Base-by-base conservation (phyloP, 2,329 filamentous ascomycete genomes). In the Pseudogymnoascus sp. region DNA sequence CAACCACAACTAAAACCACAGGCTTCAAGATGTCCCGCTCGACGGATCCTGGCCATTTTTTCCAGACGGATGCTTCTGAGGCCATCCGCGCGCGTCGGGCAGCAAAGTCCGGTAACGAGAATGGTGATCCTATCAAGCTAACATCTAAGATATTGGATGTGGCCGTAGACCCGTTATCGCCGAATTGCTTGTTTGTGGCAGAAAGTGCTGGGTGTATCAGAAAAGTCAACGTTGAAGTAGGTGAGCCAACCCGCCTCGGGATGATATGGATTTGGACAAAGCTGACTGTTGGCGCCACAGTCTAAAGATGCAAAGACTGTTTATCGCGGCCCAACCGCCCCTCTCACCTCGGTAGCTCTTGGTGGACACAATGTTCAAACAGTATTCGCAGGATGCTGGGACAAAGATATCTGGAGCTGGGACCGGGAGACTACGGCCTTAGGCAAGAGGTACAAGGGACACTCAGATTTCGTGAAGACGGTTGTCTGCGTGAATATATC, bases 351-450 rank as follows among this genome's bases (percentile, higher is more conserved):
- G 65, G 74, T 95, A 26, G 83, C 88, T 13, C 77, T 90, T 34
- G 85, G 82, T 45, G 80, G 83, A 12, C 71, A 76, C 3, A 75
- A 75, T 23, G 78, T 77, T 62, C 73, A 72, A 57, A 87, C 80
- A 1, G 70, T 96, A 9, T 96, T 90, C 72, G 90, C 90, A 21
- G 92, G 92, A 33, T 94, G 86, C 61, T 99, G 94, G 94, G 92
- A 99, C 74, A 96, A 95, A 75, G 81, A 83, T 18, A 81, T 97
- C 61, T 96, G 91, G 85, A 88, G 87, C 30, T 96, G 90, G 88
- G 80, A 89, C 67, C 75, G 86, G 30, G 75, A 79, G 15, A 82
- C 82, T 3, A 77, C 76, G 41, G 71, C 76, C 28, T 74, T 76
- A 1, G 77, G 76, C n/a, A 79, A 76, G 63, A 84, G 79, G 64